Conservation (phyloP, 495 filamentous ascomycete genomes). For the Xylaria longipes region DNA sequence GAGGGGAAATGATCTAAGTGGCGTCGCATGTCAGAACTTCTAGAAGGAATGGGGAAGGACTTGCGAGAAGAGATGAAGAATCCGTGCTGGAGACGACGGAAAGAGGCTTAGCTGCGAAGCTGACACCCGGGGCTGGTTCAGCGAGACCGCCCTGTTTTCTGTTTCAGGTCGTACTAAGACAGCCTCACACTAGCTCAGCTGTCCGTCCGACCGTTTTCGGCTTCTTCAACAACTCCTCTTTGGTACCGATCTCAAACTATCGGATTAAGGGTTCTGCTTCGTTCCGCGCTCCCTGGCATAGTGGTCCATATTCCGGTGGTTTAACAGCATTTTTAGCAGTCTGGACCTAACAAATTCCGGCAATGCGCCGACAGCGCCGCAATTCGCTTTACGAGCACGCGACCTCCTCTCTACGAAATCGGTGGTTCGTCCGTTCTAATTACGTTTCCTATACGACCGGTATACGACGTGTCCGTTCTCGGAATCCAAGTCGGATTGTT, state of each 20-base stretch:
- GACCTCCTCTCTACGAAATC: background rate
- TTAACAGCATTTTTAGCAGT: background rate
- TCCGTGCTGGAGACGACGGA: background rate
- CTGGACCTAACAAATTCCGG: background rate
- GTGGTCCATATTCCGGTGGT: background rate
- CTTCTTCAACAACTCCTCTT: background rate
- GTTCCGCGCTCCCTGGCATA: background rate
- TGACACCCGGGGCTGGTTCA: slow-evolving; percentile 22
- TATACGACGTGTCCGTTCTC: background rate
- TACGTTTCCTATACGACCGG: background rate
- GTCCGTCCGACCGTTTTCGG: background rate
- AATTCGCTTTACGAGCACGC: background rate
- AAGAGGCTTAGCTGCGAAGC: slow-evolving; percentile 25
- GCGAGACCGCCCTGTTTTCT: slow-evolving; percentile 26
- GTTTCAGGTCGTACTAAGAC: slow-evolving; percentile 27
- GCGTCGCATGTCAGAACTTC: slow-evolving; percentile 17
- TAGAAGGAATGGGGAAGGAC: slow-evolving; percentile 26
- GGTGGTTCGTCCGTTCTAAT: background rate
- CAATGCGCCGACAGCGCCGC: background rate
- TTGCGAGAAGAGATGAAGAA: background rate
- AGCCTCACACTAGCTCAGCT: slow-evolving; percentile 24
- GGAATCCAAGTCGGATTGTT: background rate
- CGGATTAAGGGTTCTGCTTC: background rate
- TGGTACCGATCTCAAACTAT: background rate
- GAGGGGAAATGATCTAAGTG: slow-evolving; percentile 19